phyloP scores from a whole-genome alignment of 1,139 yeast genomes.

The Zygosaccharomyces sapae region DNA sequence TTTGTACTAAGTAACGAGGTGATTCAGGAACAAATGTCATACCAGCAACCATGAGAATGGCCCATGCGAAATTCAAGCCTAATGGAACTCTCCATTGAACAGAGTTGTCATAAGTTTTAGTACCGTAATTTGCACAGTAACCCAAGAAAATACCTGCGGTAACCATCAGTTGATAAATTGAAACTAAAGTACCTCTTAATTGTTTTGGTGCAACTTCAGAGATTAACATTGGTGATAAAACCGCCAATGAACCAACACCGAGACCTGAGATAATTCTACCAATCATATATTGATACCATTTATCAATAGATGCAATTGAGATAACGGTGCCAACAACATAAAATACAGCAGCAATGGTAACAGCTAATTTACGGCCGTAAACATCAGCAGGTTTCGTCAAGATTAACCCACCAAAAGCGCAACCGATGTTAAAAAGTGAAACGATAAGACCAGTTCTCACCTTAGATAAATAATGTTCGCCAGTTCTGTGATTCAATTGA shows the following conservation, averaged over 20 bases:
- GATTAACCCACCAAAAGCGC: slow-evolving; percentile 57
- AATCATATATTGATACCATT: slow-evolving; percentile 50
- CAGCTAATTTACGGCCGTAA: slow-evolving; percentile 56
- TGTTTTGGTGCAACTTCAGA: slow-evolving; percentile 62
- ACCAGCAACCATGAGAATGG: slow-evolving; percentile 43
- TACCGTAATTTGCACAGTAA: slow-evolving; percentile 56
- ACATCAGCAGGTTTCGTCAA: slow-evolving; percentile 53
- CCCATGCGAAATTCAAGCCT: slow-evolving; percentile 47
- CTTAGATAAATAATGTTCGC: slow-evolving; percentile 43
- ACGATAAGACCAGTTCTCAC: slow-evolving; percentile 58
- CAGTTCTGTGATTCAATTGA: slow-evolving; percentile 22
- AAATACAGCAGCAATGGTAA: slow-evolving; percentile 50
- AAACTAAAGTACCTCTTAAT: slow-evolving; percentile 61
- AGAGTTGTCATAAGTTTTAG: slow-evolving; percentile 43
- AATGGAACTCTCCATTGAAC: slow-evolving; percentile 61
- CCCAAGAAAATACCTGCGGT: slow-evolving; percentile 60
- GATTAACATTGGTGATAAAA: slow-evolving; percentile 57
- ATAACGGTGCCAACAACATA: slow-evolving; percentile 59
- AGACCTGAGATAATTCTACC: slow-evolving; percentile 61
- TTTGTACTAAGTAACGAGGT: slow-evolving; percentile 61
- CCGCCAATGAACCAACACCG: slow-evolving; percentile 67
- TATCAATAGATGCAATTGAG: slow-evolving; percentile 51
- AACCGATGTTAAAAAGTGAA: slow-evolving; percentile 63
- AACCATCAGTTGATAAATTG: slow-evolving; percentile 59
- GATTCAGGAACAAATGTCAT: slow-evolving; percentile 70